A percentile compares a stretch with the other conserved stretches of the same genome.
Evolutionary conservation across 2,329 filamentous ascomycete genomes (phyloP).

Genomic region (Neofusicoccum ribis): DNA sequence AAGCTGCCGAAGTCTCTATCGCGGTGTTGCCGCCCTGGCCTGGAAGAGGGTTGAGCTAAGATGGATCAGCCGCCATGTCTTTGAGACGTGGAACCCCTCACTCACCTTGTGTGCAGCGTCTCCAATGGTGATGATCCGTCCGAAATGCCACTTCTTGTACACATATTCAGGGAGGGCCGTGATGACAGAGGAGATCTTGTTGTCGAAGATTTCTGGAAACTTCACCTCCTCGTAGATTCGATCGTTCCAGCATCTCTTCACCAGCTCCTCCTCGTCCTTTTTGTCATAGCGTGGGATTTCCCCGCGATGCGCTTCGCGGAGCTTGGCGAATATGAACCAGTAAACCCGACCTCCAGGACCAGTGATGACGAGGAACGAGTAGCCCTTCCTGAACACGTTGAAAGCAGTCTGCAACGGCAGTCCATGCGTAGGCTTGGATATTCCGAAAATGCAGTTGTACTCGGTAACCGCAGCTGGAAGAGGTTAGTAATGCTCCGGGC

Average conservation of each 20-base stretch:
- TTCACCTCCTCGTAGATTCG: conserved; percentile 29
- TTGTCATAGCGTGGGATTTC: conserved; percentile 33
- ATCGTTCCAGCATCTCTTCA: conserved; percentile 27
- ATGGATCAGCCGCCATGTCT: no score
- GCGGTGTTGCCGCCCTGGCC: no score
- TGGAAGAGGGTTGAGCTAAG: no score
- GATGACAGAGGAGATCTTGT: conserved; percentile 24
- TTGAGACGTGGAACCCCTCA: no score
- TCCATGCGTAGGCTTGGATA: neutral
- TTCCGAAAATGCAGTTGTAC: neutral
- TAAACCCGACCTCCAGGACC: conserved; percentile 26
- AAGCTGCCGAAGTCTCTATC: no score
- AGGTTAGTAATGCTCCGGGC: neutral
- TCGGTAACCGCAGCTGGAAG: neutral
- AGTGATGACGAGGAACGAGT: conserved; percentile 23
- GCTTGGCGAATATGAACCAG: conserved; percentile 29
- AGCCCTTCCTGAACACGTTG: neutral
- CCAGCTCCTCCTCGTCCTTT: conserved; percentile 32
- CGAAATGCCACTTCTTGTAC: conserved; percentile 40
- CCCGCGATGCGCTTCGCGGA: conserved; percentile 26
- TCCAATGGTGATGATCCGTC: conserved; percentile 42
- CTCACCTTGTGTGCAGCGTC: conserved; percentile 46
- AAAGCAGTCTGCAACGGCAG: neutral
- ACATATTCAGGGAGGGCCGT: conserved; percentile 40
- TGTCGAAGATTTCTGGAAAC: conserved; percentile 39